phyloP scores from a whole-genome alignment of 2,329 filamentous ascomycete genomes.

The Colletotrichum graminicola region DNA sequence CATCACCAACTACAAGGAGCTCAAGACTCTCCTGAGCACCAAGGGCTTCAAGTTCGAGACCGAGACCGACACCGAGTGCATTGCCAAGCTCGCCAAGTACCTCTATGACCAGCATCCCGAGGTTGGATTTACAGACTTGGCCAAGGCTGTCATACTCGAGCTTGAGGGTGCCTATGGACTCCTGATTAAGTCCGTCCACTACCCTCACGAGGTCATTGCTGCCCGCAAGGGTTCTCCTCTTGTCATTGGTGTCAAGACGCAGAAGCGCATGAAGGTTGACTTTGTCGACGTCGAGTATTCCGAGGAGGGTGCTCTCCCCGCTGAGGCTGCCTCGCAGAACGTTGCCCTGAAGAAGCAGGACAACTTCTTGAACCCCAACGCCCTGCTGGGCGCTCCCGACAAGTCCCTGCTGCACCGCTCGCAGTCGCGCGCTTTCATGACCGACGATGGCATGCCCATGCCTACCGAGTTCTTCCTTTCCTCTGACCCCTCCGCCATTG shows the following conservation, averaged over 20 bases:
- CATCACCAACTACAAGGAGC: slow-evolving; percentile 99
- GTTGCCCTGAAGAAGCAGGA: slow-evolving; percentile 92
- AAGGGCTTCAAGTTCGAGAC: slow-evolving; percentile 99
- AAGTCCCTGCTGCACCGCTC: slow-evolving; percentile 98
- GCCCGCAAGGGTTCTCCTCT: slow-evolving; percentile 98
- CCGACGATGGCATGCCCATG: slow-evolving; percentile 97
- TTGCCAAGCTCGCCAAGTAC: slow-evolving; percentile 99
- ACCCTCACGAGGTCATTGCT: slow-evolving; percentile 96
- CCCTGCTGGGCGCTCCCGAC: slow-evolving; percentile 88
- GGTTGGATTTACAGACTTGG: slow-evolving; percentile 95
- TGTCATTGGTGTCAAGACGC: slow-evolving; percentile 95
- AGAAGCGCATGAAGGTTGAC: slow-evolving; percentile 99
- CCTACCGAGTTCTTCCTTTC: slow-evolving; percentile 99
- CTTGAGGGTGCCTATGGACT: slow-evolving; percentile 98
- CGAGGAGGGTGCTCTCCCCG: slow-evolving; percentile 87
- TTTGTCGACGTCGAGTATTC: slow-evolving; percentile 99
- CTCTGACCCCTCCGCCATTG: slow-evolving; percentile 96
- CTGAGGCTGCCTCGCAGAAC: slow-evolving; percentile 96
- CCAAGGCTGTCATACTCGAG: slow-evolving; percentile 98
- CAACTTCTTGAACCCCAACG: slow-evolving; percentile 74
- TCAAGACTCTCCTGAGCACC: slow-evolving; percentile 90
- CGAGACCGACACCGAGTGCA: slow-evolving; percentile 98
- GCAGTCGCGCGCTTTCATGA: slow-evolving; percentile 98
- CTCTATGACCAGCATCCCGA: slow-evolving; percentile 94
- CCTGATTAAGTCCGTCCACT: slow-evolving; percentile 98